Base-by-base conservation (phyloP, 2,329 filamentous ascomycete genomes). In the Beauveria brongniartii region DNA sequence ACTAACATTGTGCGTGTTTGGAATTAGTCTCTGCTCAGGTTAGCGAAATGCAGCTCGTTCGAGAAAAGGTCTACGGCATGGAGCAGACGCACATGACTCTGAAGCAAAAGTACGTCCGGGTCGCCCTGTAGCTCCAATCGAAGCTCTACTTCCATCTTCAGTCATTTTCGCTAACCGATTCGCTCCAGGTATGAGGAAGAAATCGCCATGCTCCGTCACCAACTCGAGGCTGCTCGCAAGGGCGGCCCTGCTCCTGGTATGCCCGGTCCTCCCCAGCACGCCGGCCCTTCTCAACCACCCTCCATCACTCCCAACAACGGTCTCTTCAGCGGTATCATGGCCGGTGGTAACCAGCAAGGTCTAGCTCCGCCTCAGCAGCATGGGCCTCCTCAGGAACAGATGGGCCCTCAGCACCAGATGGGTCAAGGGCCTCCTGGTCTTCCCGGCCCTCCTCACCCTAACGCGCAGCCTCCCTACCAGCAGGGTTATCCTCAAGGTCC, bases 251-350 rank as follows among this genome's bases (percentile, higher is more conserved):
- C 82, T 66, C 76, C 80, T 62, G 77, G 76, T 63, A 85, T 91
- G 70, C 82, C 83, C 64, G 88, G 86, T 18, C 86, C 87, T 46
- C 83, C 88, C 63, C 88, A 89, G 70, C 90, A 94, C 65, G 84
- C 84, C 62, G 91, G 88, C 48, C 89, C 91, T 61, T 87, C 90
- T 54, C 89, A 91, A 64, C 89, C 90, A 63, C 93, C 94, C 41
- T 92, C 91, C 55, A 90, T 97, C 67, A 91, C 92, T 30, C 90
- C 95, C 70, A 92, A 93, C 28, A 93, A 89, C 72, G 94, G 95
- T 70, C 82, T 97, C 46, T 97, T 99, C 71, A 92, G 91, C 67
- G 92, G 91, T 61, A 96, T 97, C 71, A 97, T 99, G 91, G 86
- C 92, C 61, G 93, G 93, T 65, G 86, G 83, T 64, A 90, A 88